A percentile compares a stretch with the other conserved stretches of the same genome.
Conservation (phyloP, 441 rosid genomes). For the Kokia cookei region DNA sequence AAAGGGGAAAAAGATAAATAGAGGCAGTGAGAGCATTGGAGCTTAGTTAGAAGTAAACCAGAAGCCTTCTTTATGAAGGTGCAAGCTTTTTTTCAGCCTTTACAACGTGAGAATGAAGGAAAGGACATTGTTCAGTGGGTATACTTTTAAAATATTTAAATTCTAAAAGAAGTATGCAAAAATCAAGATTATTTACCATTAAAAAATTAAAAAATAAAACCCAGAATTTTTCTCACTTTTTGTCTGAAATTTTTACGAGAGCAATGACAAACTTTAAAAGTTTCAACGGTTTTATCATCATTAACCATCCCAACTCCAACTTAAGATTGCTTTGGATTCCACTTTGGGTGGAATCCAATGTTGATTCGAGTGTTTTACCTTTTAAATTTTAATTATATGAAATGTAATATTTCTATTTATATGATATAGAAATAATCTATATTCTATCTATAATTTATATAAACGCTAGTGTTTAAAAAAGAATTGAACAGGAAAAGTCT, state of each 20-base stretch:
- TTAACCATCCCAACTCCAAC: neutral
- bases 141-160: too few species aligned
- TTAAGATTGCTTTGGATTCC: too few species aligned
- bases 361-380: neutral
- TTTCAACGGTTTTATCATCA: too few species aligned
- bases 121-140: neutral
- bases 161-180: neutral
- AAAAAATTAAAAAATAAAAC: neutral
- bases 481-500: too few species aligned
- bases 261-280: too few species aligned
- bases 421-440: too few species aligned
- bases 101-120: slow-evolving; percentile 1
- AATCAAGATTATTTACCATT: neutral
- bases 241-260: neutral
- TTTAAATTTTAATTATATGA: too few species aligned
- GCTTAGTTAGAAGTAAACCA: slow-evolving; percentile 12
- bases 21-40: neutral
- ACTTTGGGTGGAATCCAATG: neutral
- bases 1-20: neutral
- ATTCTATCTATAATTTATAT: too few species aligned
- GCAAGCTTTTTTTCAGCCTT: neutral
- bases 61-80: neutral
- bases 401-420: too few species aligned
- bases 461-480: too few species aligned
- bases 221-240: neutral